Conservation (phyloP, 768 basidiomycete genomes). For the Leucocoprinus birnbaumii region DNA sequence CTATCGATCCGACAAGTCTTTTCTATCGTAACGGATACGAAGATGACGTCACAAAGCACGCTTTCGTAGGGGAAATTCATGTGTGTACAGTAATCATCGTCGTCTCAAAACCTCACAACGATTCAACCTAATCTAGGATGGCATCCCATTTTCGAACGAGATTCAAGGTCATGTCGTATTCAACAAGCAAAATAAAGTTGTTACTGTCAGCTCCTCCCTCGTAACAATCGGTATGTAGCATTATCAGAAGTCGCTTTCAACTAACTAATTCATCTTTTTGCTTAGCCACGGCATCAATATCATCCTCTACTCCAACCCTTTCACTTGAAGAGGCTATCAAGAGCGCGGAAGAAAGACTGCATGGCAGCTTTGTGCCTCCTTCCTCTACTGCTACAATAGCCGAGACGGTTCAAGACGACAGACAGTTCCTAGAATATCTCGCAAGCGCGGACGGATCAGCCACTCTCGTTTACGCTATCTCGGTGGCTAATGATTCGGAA, state of each 20-base stretch:
- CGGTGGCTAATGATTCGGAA: slow-evolving; percentile 27
- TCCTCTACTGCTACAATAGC: background rate
- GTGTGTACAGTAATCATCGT: background rate
- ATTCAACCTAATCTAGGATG: slow-evolving; percentile 17
- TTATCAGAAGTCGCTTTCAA: background rate
- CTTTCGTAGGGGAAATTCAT: slow-evolving; percentile 7
- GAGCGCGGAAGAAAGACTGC: slow-evolving; percentile 1
- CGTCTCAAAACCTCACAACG: background rate
- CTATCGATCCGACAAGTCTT: slow-evolving; percentile 17
- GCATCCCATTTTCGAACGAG: slow-evolving; percentile 29
- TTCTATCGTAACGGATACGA: slow-evolving; percentile 24
- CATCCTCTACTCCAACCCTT: background rate
- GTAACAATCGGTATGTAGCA: slow-evolving; percentile 27
- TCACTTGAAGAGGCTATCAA: slow-evolving; percentile 5
- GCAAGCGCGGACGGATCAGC: slow-evolving; percentile 33
- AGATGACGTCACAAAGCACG: slow-evolving; percentile 20
- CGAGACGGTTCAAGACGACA: slow-evolving; percentile 7
- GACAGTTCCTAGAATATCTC: slow-evolving; percentile 32
- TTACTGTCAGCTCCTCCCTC: slow-evolving; percentile 31
- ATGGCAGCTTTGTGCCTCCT: slow-evolving; percentile 3
- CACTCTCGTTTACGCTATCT: slow-evolving; percentile 35
- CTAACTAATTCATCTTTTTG: background rate
- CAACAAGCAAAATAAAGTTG: slow-evolving; percentile 23
- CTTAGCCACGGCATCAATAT: slow-evolving; percentile 2
- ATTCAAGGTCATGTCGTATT: slow-evolving; percentile 31